phyloP scores from a whole-genome alignment of 2,329 filamentous ascomycete species.

The Fusarium armeniacum region DNA sequence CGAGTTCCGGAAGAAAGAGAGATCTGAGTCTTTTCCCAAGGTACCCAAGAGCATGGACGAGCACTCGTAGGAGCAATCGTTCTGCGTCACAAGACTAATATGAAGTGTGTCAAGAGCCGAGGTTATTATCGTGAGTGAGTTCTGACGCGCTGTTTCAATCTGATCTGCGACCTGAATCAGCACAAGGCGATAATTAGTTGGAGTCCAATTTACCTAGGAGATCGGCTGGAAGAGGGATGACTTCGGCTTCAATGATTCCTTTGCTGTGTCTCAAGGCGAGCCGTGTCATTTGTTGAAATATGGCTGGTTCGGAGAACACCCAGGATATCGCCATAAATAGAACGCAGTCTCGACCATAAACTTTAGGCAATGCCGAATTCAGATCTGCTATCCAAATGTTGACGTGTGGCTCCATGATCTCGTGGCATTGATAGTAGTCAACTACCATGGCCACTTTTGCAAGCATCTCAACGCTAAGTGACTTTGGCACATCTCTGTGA shows the following conservation, averaged over 20 bases:
- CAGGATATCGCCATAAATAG: conserved; percentile 36
- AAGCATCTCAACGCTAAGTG: conserved; percentile 38
- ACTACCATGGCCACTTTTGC: conserved; percentile 48
- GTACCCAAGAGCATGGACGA: no score
- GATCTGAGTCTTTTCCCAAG: no score
- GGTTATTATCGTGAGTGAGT: no score
- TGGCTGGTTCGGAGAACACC: conserved; percentile 19
- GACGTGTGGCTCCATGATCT: conserved; percentile 13
- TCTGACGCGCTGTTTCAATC: not conserved
- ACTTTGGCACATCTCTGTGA: conserved; percentile 34
- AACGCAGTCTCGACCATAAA: conserved; percentile 15
- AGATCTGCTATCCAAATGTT: no score
- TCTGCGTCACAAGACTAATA: no score
- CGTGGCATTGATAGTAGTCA: conserved; percentile 48
- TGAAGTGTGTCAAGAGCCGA: no score
- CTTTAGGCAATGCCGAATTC: no score
- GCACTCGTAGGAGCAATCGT: no score
- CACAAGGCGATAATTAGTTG: accelerated
- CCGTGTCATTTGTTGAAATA: conserved; percentile 14
- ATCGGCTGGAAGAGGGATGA: not conserved
- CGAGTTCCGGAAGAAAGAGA: no score
- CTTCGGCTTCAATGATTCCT: no score
- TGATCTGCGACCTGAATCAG: accelerated
- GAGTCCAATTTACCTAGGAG: conserved; percentile 15
- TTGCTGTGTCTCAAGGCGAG: conserved; percentile 29